Conservation (phyloP, 2,329 filamentous ascomycete genomes). For the Ophiostoma australiae region DNA sequence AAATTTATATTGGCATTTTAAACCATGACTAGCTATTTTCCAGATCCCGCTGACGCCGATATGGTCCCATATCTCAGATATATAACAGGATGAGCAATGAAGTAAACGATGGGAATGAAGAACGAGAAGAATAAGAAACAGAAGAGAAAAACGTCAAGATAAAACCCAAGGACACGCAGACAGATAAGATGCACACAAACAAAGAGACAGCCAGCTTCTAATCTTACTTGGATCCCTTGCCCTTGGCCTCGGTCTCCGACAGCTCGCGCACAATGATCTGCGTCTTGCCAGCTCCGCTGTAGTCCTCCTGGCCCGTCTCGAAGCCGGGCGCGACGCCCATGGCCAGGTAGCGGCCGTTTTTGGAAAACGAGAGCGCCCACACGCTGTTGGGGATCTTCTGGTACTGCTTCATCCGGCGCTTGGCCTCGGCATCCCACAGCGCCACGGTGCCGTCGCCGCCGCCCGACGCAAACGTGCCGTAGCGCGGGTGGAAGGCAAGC, state of each 20-base stretch:
- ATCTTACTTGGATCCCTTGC: conserved; percentile 65
- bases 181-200: not conserved
- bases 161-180: not conserved
- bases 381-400: conserved; percentile 77
- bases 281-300: conserved; percentile 64
- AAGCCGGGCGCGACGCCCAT: conserved; percentile 81
- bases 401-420: conserved; percentile 84
- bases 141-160: not conserved
- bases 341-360: conserved; percentile 71
- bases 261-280: conserved; percentile 79
- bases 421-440: conserved; percentile 86
- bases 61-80: conserved; percentile 15
- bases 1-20: conserved; percentile 1
- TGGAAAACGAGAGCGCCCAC: conserved; percentile 70
- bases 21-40: conserved; percentile 19
- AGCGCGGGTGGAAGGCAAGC: conserved; percentile 76
- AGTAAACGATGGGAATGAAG: conserved; percentile 5
- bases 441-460: conserved; percentile 90
- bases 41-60: conserved; percentile 21
- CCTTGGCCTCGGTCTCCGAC: conserved; percentile 80
- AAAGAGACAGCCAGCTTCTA: not conserved
- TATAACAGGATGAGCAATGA: conserved; percentile 5
- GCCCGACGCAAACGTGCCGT: conserved; percentile 81
- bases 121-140: not conserved
- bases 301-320: conserved; percentile 79